These are phyloP conservation scores for Aspergillus cavernicola DNA, from an alignment of 495 filamentous ascomycete genomes.

Conservation along the genomic window DNA sequence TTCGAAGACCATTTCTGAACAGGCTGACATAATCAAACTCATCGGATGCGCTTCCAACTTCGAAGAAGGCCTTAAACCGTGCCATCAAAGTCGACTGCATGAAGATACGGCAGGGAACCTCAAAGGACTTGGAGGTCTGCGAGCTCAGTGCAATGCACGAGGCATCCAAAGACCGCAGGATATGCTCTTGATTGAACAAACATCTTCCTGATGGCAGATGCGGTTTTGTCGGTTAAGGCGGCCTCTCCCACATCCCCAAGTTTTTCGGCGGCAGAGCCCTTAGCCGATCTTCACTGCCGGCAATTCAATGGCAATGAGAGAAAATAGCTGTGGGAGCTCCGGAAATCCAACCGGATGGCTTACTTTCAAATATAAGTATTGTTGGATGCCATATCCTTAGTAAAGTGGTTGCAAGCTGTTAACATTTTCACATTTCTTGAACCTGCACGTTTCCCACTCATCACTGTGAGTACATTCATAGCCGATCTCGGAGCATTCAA, in stretches of 20 bases:
- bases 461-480: not conserved
- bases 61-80: too few species aligned
- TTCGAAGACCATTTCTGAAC: not conserved
- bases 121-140: too few species aligned
- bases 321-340: conserved; percentile 28
- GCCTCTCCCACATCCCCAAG: conserved; percentile 17
- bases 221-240: not conserved
- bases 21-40: not conserved
- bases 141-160: too few species aligned
- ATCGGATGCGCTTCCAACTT: not conserved
- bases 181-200: too few species aligned
- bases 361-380: conserved; percentile 12
- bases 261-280: conserved; percentile 33
- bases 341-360: conserved; percentile 30
- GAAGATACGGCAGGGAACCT: too few species aligned
- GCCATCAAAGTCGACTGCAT: too few species aligned
- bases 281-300: conserved; percentile 47
- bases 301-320: conserved; percentile 21
- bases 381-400: not conserved
- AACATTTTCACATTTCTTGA: not conserved
- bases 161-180: too few species aligned
- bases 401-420: not conserved
- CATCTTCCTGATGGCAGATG: not conserved
- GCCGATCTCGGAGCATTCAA: not conserved
- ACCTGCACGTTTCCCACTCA: conserved; percentile 2